These are phyloP conservation scores for Lyophyllum atratum DNA, from an alignment of 768 basidiomycete genomes.

Conservation along the genomic window DNA sequence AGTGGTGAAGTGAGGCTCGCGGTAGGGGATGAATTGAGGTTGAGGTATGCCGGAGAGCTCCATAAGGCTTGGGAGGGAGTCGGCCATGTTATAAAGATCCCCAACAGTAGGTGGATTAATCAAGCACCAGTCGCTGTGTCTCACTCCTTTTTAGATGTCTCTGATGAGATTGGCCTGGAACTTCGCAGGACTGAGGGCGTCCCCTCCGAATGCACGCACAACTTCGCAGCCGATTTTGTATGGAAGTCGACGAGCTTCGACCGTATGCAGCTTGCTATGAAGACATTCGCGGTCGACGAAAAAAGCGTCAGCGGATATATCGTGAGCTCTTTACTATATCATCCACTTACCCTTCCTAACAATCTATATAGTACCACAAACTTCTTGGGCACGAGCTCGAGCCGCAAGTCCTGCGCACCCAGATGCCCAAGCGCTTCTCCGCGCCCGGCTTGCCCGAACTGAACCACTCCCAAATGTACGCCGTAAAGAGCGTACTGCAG, in stretches of 20 bases:
- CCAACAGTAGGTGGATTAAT: slow-evolving; percentile 75
- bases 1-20: slow-evolving; percentile 97
- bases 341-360: background rate
- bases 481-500: slow-evolving; percentile 97
- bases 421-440: slow-evolving; percentile 97
- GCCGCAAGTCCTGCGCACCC: slow-evolving; percentile 85
- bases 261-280: slow-evolving; percentile 99
- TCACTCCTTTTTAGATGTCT: slow-evolving; percentile 68
- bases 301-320: slow-evolving; percentile 99
- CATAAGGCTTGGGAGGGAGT: slow-evolving; percentile 97
- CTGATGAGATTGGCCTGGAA: slow-evolving; percentile 96
- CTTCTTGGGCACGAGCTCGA: slow-evolving; percentile 97
- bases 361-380: slow-evolving; percentile 82
- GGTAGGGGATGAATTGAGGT: slow-evolving; percentile 91
- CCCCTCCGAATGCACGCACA: slow-evolving; percentile 90
- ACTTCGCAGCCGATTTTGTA: slow-evolving; percentile 97
- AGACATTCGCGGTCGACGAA: slow-evolving; percentile 99
- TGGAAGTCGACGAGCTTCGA: slow-evolving; percentile 99
- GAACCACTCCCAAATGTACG: slow-evolving; percentile 99
- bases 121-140: background rate
- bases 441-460: slow-evolving; percentile 97
- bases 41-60: slow-evolving; percentile 86
- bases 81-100: slow-evolving; percentile 98
- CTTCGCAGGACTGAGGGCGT: slow-evolving; percentile 89
- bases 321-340: slow-evolving; percentile 49